Conservation (phyloP, 352 stramenopile species). For the Phytopythium oedochilum region DNA sequence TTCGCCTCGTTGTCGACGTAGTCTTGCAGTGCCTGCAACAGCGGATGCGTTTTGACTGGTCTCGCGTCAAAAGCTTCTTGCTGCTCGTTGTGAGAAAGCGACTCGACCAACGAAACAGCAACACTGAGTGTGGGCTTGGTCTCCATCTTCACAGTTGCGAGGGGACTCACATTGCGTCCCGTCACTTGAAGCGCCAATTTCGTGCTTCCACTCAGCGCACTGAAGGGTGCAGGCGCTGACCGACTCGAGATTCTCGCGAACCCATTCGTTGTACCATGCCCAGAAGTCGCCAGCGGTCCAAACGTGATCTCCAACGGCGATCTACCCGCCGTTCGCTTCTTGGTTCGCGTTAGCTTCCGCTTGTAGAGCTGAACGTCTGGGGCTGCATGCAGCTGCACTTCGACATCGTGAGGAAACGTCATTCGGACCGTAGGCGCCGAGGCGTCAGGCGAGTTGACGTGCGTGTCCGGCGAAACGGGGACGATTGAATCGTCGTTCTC, state of each 20-base stretch:
- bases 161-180: background rate
- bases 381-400: constrained; percentile 31
- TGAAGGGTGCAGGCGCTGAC: background rate
- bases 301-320: constrained; percentile 26
- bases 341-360: constrained; percentile 31
- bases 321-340: constrained; percentile 12
- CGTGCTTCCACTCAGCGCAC: background rate
- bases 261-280: background rate
- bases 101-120: constrained; percentile 64
- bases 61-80: constrained; percentile 56
- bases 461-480: constrained; percentile 58
- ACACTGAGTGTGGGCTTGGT: constrained; percentile 47
- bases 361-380: constrained; percentile 54
- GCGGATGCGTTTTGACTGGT: constrained; percentile 57
- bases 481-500: constrained; percentile 63
- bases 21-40: constrained; percentile 59
- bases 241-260: background rate
- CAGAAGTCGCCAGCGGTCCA: constrained; percentile 2
- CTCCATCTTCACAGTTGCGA: constrained; percentile 15
- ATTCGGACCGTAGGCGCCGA: constrained; percentile 39
- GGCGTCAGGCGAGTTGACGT: constrained; percentile 60
- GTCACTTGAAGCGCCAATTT: background rate
- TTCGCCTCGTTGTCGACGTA: constrained; percentile 52
- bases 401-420: constrained; percentile 50
- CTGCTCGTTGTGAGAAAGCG: constrained; percentile 64